Evolutionary conservation across 768 basidiomycete species (phyloP), one percentile per base, ranked within the genome.

Genomic region (Leccinum disarticulatum): DNA sequence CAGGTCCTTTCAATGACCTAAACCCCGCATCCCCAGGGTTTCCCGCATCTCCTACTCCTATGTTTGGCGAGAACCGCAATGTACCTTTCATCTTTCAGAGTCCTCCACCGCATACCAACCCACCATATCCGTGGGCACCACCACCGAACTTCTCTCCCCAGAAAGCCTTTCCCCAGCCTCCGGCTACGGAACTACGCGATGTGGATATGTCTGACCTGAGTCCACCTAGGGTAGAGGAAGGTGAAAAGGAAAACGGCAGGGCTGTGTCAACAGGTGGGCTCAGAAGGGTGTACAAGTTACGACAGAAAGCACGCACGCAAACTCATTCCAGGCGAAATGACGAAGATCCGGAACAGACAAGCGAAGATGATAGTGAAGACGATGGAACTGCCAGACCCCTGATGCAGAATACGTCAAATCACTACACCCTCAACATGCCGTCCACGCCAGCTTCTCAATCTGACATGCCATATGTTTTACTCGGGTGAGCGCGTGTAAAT

Each of bases 361-460:
- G 78, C 56, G 77, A 76, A 47, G 77, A 76, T 25, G 77, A 73
- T 54, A 84, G 81, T 54, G 83, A 84, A 52, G 83, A 85, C 50
- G 77, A 76, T 49, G 74, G 73, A 54, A 76, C 71, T 55, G 67
- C 66, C 35, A 66, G 62, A 52, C 76, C 78, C 61, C 61, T 81
- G 57, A 79, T 81, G 27, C 81, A 78, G 61, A 86, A 80, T 60
- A 89, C 82, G 36, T 86, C 87, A 51, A 86, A 91, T 69, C 90
- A 92, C 67, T 93, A 91, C 72, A 93, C 91, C 3, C 80, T 93
- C 59, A 91, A 93, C 74, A 79, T 93, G 77, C 82, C 91, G 17
- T 80, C 87, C 27, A 80, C 83, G 17, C 74, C 83, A 27, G 69
- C 78, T 27, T 78, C 81, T 46, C 81, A 76, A 61, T 84, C 85